Conservation (phyloP, 768 basidiomycete genomes). For the Trametes punicea region DNA sequence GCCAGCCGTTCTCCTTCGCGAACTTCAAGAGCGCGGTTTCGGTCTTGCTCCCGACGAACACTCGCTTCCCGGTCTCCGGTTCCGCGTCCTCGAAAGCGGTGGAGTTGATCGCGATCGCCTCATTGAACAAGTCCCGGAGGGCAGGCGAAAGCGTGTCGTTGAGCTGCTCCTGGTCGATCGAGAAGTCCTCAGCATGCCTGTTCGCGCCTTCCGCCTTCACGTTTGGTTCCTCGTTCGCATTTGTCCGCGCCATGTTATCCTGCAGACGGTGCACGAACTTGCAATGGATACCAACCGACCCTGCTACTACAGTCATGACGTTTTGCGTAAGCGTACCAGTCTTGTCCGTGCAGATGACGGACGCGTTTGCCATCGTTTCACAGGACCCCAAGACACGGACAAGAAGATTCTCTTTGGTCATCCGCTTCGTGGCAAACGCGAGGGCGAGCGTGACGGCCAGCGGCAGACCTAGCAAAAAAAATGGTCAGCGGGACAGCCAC, state of each 20-base stretch:
- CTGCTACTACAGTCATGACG: constrained; percentile 93
- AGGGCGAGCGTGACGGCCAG: constrained; percentile 95
- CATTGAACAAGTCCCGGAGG: constrained; percentile 69
- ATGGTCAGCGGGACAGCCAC: constrained; percentile 13
- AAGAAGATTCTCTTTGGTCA: constrained; percentile 92
- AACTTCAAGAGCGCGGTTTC: constrained; percentile 89
- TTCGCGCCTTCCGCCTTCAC: constrained; percentile 29
- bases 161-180: constrained; percentile 75
- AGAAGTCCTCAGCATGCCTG: constrained; percentile 70
- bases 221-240: constrained; percentile 55
- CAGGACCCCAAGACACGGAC: constrained; percentile 96
- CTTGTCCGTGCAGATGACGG: constrained; percentile 94
- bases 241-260: constrained; percentile 67
- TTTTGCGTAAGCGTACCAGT: constrained; percentile 97
- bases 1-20: constrained; percentile 78
- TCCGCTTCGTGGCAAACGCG: constrained; percentile 97
- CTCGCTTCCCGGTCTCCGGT: constrained; percentile 50
- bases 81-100: constrained; percentile 89
- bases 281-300: constrained; percentile 88
- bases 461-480: constrained; percentile 64
- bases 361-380: constrained; percentile 98
- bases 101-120: constrained; percentile 86
- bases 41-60: constrained; percentile 92
- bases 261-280: constrained; percentile 85
- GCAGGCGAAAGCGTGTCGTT: constrained; percentile 59